Evolutionary conservation across 176 grass and related monocot species (phyloP).

Genomic region (Chloris gayana): DNA sequence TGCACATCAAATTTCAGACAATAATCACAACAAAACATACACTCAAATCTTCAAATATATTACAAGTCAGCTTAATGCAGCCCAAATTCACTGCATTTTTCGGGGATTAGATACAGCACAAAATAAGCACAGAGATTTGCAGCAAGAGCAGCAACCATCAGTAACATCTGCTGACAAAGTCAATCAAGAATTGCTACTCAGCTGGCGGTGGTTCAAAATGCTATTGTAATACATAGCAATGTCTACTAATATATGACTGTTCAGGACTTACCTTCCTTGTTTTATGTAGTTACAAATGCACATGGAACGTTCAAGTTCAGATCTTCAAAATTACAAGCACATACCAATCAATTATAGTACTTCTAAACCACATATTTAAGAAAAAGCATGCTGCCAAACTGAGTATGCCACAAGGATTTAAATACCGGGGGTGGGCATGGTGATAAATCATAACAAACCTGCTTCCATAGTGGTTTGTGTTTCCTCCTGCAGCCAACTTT

Average conservation of each 20-base stretch:
- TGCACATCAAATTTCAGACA: no score
- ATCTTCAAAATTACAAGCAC: background rate
- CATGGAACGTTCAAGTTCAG: background rate
- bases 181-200: constrained; percentile 6
- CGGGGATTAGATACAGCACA: background rate
- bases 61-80: background rate
- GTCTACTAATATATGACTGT: background rate
- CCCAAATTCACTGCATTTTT: background rate
- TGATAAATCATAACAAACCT: constrained; percentile 53
- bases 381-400: constrained; percentile 5
- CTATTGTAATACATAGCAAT: background rate
- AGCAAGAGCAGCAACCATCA: background rate
- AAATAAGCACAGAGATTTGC: background rate
- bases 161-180: background rate
- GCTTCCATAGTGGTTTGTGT: constrained; percentile 94
- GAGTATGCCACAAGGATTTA: constrained; percentile 14
- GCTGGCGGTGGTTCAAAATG: constrained; percentile 3
- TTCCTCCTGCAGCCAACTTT: constrained; percentile 69
- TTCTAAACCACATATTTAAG: background rate
- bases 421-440: background rate
- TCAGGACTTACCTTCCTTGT: background rate
- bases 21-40: no score
- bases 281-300: background rate
- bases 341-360: background rate
- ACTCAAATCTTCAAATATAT: constrained; percentile 23